These are phyloP conservation scores for Penicillium psychrosexuale DNA, from an alignment of 2,329 filamentous ascomycete species.

Conservation along the genomic window DNA sequence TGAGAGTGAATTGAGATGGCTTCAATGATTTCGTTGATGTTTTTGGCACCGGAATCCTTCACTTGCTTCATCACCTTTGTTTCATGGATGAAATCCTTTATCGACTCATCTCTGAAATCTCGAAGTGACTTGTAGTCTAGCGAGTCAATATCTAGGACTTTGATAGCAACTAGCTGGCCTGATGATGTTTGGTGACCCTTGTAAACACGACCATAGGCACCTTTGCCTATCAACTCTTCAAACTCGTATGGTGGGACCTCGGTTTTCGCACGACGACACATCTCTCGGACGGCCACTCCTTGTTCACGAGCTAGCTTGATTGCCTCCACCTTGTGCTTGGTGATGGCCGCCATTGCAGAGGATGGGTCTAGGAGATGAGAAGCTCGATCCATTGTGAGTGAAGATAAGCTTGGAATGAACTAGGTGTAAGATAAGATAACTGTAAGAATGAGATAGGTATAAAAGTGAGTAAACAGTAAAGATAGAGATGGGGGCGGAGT, in stretches of 20 bases:
- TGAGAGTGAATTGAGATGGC: slow-evolving; percentile 63
- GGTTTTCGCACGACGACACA: slow-evolving; percentile 46
- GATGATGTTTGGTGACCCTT: slow-evolving; percentile 45
- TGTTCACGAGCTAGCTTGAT: slow-evolving; percentile 48
- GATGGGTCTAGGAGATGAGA: slow-evolving; percentile 41
- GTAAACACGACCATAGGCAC: slow-evolving; percentile 52
- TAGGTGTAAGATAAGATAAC: neutral
- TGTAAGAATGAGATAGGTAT: neutral
- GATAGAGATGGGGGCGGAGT: neutral
- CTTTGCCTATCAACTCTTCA: slow-evolving; percentile 52
- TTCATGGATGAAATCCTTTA: slow-evolving; percentile 59
- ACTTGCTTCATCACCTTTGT: slow-evolving; percentile 62
- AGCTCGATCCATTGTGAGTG: slow-evolving; percentile 30
- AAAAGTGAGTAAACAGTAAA: neutral
- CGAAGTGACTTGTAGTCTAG: slow-evolving; percentile 47
- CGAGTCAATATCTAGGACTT: slow-evolving; percentile 51
- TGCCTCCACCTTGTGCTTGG: slow-evolving; percentile 49
- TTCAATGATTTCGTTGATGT: slow-evolving; percentile 63
- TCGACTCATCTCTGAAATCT: slow-evolving; percentile 49
- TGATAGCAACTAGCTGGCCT: slow-evolving; percentile 48
- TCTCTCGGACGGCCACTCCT: slow-evolving; percentile 45
- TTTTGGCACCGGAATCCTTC: slow-evolving; percentile 59
- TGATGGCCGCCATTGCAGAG: slow-evolving; percentile 45
- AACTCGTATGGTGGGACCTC: slow-evolving; percentile 48
- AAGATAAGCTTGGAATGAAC: neutral